Evolutionary conservation across 352 stramenopile species (phyloP), one percentile per base, ranked within the genome.

Genomic region (Pythium insidiosum): DNA sequence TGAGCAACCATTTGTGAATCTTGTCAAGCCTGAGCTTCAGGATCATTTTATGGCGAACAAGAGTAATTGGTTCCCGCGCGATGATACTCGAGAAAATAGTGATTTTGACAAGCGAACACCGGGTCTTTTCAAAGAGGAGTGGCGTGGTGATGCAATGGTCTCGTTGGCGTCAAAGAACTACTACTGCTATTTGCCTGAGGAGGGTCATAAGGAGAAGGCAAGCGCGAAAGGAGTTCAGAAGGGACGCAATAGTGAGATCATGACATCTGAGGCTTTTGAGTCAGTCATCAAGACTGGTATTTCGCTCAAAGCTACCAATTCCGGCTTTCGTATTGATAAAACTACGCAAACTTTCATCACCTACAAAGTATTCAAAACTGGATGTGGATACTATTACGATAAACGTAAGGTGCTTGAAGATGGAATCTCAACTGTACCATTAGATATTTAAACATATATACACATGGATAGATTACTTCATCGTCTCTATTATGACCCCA

Each of bases 341-440:
- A 26, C 57, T 13, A 54, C 26, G 19, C 57, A 68, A 15, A 52
- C 45, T n/a, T 52, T 68, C 18, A 64, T 61, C 19, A 68, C 53
- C 12, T 63, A 68, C 23, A 43, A 23, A 24, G 44, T 57, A 23
- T 38, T 19, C 5, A 64, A 68, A 21, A 61, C 22, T 16, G 47
- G 36, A 3, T 55, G 51, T 2, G 49, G 28, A 16, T 68, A 58
- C 30, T 68, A 46, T 19, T 66, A 66, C 18, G 59, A 64, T 29
- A 68, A 68, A 42, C 33, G 53, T n/a, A 38, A 30, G 10, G 43
- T 63, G 11, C 18, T 52, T n/a, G 33, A 10, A 20, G 50, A 63
- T 51, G 54, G 54, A 18, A 68, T 64, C 22, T 31, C n/a, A 11
- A 68, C 45, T 3, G 25, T 45, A 1, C 37, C 59, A 12, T 45